phyloP scores from a whole-genome alignment of 108 stramenopile species.

The Cyclostephanos invisitatus region DNA sequence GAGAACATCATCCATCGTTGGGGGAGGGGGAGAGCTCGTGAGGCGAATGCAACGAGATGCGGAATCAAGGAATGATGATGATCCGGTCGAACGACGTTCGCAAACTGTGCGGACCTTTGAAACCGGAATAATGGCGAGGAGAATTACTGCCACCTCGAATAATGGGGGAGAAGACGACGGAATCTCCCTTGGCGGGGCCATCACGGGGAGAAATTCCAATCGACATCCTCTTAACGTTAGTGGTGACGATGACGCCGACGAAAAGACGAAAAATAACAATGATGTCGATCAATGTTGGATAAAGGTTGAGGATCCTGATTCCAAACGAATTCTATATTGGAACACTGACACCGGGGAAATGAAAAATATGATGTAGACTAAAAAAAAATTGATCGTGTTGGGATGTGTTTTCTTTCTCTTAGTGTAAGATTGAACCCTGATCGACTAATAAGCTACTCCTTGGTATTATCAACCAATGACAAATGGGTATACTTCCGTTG shows the following conservation, averaged over 20 bases:
- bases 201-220: no score
- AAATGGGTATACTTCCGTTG: no score
- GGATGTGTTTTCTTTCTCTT: no score
- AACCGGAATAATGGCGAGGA: background rate
- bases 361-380: constrained; percentile 14
- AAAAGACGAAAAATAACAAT: background rate
- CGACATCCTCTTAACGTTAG: no score
- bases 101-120: background rate
- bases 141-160: background rate
- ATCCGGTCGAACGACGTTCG: constrained; percentile 2
- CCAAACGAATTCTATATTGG: constrained; percentile 36
- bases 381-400: no score
- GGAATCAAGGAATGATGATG: background rate
- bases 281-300: constrained; percentile 19
- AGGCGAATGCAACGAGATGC: constrained; percentile 21
- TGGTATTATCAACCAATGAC: no score
- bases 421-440: no score
- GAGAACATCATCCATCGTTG: constrained; percentile 8
- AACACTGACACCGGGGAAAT: constrained; percentile 48
- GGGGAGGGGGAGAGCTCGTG: constrained; percentile 21
- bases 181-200: background rate
- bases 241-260: background rate
- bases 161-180: background rate
- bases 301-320: constrained; percentile 25
- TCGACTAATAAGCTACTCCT: no score